Conservation (phyloP, 495 filamentous ascomycete genomes). For the Aspergillus mulundensis region DNA sequence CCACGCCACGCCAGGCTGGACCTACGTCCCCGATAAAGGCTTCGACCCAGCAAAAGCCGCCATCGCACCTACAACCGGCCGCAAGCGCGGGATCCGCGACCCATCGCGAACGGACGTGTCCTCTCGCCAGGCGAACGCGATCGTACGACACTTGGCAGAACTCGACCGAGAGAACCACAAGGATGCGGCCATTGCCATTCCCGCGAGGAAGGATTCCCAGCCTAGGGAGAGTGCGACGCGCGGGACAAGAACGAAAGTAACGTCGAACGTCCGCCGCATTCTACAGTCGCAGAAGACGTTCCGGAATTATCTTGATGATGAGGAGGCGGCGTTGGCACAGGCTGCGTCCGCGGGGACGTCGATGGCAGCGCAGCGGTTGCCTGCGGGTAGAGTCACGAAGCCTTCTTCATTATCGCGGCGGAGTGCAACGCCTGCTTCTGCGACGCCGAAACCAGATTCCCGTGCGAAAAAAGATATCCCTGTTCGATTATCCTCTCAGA, state of each 20-base stretch:
- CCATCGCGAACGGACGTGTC: constrained; percentile 57
- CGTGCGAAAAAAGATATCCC: constrained; percentile 9
- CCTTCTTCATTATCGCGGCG: constrained; percentile 16
- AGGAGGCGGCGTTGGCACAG: constrained; percentile 62
- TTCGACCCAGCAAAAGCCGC: constrained; percentile 57
- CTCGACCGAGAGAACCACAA: constrained; percentile 75
- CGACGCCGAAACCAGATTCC: constrained; percentile 21
- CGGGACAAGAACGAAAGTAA: constrained; percentile 55
- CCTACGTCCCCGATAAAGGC: constrained; percentile 77
- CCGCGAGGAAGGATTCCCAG: constrained; percentile 48
- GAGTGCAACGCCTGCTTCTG: constrained; percentile 36
- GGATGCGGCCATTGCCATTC: constrained; percentile 66
- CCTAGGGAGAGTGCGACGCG: constrained; percentile 24
- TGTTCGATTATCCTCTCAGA: not conserved
- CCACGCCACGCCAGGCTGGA: constrained; percentile 74
- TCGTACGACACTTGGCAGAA: constrained; percentile 70
- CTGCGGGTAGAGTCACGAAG: constrained; percentile 20
- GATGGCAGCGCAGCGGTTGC: constrained; percentile 16
- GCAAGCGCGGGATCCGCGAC: constrained; percentile 63
- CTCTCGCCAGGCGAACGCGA: constrained; percentile 70
- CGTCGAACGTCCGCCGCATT: constrained; percentile 81
- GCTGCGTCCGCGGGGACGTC: constrained; percentile 25
- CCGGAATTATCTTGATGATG: constrained; percentile 85
- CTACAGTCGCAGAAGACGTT: constrained; percentile 90
- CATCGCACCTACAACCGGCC: constrained; percentile 51